Conservation (phyloP, 768 basidiomycete genomes). For the Leccinum boreale region DNA sequence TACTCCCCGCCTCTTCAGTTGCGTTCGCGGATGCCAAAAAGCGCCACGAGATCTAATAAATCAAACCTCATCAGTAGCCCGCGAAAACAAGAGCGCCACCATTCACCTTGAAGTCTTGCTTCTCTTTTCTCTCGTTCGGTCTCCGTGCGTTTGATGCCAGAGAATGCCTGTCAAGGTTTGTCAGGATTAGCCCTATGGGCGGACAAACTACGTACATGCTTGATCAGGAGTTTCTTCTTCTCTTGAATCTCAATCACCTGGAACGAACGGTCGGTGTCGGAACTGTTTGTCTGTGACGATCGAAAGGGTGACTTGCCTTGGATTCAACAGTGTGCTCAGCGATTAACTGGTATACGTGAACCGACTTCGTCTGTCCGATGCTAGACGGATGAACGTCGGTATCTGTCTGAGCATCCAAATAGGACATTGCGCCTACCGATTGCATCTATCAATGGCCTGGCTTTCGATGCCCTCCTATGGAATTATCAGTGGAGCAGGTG, state of each 20-base stretch:
- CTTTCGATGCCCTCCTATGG: constrained; percentile 75
- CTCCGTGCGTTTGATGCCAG: constrained; percentile 74
- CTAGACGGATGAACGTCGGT: constrained; percentile 22
- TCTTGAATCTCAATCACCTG: constrained; percentile 84
- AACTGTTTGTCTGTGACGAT: neutral
- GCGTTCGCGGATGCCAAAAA: constrained; percentile 45
- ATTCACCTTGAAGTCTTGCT: constrained; percentile 73
- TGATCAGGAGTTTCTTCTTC: constrained; percentile 73
- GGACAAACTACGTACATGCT: constrained; percentile 48
- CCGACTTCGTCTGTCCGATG: constrained; percentile 80
- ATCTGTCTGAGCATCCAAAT: neutral
- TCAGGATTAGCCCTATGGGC: neutral
- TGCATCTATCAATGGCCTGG: constrained; percentile 79
- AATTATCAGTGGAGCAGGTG: constrained; percentile 8
- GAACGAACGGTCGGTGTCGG: neutral
- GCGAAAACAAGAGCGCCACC: neutral
- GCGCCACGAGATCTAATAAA: constrained; percentile 53
- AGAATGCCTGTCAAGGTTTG: constrained; percentile 61
- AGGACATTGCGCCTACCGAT: constrained; percentile 43
- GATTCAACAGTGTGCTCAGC: constrained; percentile 88
- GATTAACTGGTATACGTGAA: constrained; percentile 87
- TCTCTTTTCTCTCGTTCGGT: constrained; percentile 74
- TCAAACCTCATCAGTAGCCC: neutral
- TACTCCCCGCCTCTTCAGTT: neutral
- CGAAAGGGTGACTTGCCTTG: constrained; percentile 47